phyloP scores from a whole-genome alignment of 2,329 filamentous ascomycete species.

The Penicillium sp. region DNA sequence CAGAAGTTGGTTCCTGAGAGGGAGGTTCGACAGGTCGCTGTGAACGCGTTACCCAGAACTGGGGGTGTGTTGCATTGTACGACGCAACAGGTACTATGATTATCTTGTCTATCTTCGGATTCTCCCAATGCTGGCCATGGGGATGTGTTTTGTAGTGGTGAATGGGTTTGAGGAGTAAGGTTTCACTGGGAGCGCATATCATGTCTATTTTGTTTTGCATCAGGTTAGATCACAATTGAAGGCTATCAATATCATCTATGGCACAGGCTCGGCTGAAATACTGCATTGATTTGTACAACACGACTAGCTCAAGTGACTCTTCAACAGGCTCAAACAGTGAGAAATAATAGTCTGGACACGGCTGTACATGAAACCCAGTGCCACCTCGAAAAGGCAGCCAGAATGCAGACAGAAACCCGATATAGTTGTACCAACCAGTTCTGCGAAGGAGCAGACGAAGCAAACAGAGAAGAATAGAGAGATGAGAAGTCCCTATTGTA shows the following conservation, averaged over 20 bases:
- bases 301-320: background rate
- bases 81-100: slow-evolving; percentile 35
- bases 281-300: background rate
- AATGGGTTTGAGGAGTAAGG: background rate
- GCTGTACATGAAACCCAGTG: background rate
- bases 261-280: background rate
- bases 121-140: background rate
- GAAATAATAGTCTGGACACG: background rate
- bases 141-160: background rate
- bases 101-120: background rate
- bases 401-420: background rate
- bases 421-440: background rate
- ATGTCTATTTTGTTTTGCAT: slow-evolving; percentile 8
- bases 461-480: background rate
- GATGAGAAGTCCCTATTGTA: background rate
- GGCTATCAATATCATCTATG: background rate
- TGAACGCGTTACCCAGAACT: slow-evolving; percentile 33
- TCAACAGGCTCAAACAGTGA: background rate
- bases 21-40: slow-evolving; percentile 30
- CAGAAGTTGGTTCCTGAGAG: slow-evolving; percentile 30
- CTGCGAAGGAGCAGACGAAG: background rate
- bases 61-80: slow-evolving; percentile 38
- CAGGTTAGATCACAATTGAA: background rate
- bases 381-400: background rate
- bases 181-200: background rate